Evolutionary conservation across 768 basidiomycete genomes (phyloP).

Genomic region (Pisolithus orientalis): DNA sequence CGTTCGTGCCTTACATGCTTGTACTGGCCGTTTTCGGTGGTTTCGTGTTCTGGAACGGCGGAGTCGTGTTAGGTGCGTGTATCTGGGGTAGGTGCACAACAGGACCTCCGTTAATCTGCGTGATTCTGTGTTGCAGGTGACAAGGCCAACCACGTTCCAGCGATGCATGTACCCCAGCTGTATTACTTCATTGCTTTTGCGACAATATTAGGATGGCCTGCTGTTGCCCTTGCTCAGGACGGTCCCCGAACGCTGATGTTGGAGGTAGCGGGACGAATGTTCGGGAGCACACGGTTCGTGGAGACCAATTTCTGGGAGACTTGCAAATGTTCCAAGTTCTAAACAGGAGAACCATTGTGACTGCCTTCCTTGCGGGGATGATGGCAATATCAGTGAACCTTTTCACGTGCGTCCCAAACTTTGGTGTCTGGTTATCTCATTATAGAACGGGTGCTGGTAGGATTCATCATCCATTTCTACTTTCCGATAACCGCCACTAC

Average conservation of each 20-base stretch:
- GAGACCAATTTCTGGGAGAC: slow-evolving; percentile 3
- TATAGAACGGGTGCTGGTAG: slow-evolving; percentile 26
- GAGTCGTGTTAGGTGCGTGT: slow-evolving; percentile 80
- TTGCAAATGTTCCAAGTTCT: slow-evolving; percentile 11
- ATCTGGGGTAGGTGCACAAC: slow-evolving; percentile 9
- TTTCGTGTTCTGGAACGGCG: slow-evolving; percentile 89
- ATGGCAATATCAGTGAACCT: slow-evolving; percentile 67
- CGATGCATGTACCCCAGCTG: slow-evolving; percentile 81
- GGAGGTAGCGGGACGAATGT: slow-evolving; percentile 55
- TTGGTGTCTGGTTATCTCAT: slow-evolving; percentile 9
- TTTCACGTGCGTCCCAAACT: slow-evolving; percentile 66
- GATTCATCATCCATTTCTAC: slow-evolving; percentile 78
- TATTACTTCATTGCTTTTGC: slow-evolving; percentile 84
- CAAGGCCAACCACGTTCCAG: slow-evolving; percentile 84
- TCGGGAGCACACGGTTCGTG: slow-evolving; percentile 52
- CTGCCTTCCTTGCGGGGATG: slow-evolving; percentile 38
- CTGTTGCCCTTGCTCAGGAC: slow-evolving; percentile 50
- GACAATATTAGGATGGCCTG: slow-evolving; percentile 76
- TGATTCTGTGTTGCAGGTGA: slow-evolving; percentile 53
- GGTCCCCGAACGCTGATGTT: slow-evolving; percentile 38
- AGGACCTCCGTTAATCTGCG: slow-evolving; percentile 8
- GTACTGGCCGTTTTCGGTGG: slow-evolving; percentile 55
- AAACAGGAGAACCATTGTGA: slow-evolving; percentile 48
- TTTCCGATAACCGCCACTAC: slow-evolving; percentile 95
- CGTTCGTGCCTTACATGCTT: slow-evolving; percentile 62